Evolutionary conservation across 192 early-diverging fungal genomes (phyloP).

Genomic region (Coemansia sp.): DNA sequence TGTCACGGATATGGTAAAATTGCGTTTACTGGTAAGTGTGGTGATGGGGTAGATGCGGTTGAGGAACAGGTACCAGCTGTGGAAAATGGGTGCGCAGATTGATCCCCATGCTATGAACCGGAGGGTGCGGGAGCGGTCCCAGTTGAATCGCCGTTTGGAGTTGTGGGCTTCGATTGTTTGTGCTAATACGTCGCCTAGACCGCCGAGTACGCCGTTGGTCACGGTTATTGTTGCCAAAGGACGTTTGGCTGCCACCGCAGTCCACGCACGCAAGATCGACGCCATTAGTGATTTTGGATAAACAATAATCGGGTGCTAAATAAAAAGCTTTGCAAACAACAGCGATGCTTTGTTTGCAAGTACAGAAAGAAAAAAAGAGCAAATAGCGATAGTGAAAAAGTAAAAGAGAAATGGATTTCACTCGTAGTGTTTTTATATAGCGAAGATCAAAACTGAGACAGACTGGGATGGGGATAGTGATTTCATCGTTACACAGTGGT

Average conservation of each 20-base stretch:
- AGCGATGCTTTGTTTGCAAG: neutral
- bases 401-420: neutral
- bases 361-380: neutral
- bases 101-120: slow-evolving; percentile 71
- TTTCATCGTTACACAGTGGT: too few species aligned
- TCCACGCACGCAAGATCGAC: slow-evolving; percentile 37
- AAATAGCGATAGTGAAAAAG: neutral
- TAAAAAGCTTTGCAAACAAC: neutral
- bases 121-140: slow-evolving; percentile 49
- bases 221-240: slow-evolving; percentile 66
- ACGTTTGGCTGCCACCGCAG: slow-evolving; percentile 45
- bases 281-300: slow-evolving; percentile 10
- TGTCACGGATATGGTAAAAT: slow-evolving; percentile 24
- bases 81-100: slow-evolving; percentile 65
- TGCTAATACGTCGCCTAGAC: slow-evolving; percentile 64
- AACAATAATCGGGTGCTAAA: neutral
- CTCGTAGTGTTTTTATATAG: too few species aligned
- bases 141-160: slow-evolving; percentile 22
- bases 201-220: slow-evolving; percentile 67
- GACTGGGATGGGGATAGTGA: too few species aligned
- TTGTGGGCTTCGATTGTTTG: slow-evolving; percentile 55
- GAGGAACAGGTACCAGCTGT: slow-evolving; percentile 69
- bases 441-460: too few species aligned
- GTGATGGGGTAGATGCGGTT: slow-evolving; percentile 62
- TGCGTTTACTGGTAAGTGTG: neutral